Evolutionary conservation across 805 yeast species (phyloP), one percentile per base, ranked within the genome.

Genomic region (Kazachstania kunashirensis): DNA sequence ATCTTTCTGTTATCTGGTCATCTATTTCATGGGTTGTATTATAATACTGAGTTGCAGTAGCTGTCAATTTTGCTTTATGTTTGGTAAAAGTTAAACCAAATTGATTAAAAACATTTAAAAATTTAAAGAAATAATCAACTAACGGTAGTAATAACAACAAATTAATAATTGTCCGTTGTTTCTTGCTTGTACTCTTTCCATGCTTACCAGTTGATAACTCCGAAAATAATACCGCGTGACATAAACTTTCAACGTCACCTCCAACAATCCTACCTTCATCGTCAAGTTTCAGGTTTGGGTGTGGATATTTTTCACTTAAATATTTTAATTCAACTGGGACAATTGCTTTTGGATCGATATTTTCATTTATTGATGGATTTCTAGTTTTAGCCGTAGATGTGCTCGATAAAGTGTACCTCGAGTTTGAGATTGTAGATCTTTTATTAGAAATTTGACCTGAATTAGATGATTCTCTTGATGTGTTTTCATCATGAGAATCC

Each of bases 241-340:
- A 74, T 25, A 86, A 66, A 31, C 86, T 72, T 55, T 86, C 96
- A 9, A 73, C 50, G 0, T 84, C 54, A 14, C 84, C 84, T 16
- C 71, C 66, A 6, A 67, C 44, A 15, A 70, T 61, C 14, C 70
- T 69, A 15, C 71, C 68, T 4, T 61, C 53, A 13, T 57, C 53
- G 49, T 79, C 84, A 39, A 73, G 42, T 24, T 59, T 64, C 20
- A 79, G 52, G 31, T 71, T 75, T 5, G 85, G 85, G 49, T 79
- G 88, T 8, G 83, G 81, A 41, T 66, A 72, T 3, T 50, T 53
- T 19, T 66, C 65, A 6, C 71, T 69, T 10, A 57, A 31, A 40
- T 68, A 67, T 21, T 50, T 53, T 19, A 62, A 37, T 13, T 28
- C 36, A 12, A 27, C 14, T 12, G 33, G 19, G 3, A 30, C 14